A percentile compares a stretch with the other conserved stretches of the same genome.
These are phyloP conservation scores for Rhodotorula sp. DNA, from an alignment of 1,284 basidiomycete species.

Conservation along the genomic window DNA sequence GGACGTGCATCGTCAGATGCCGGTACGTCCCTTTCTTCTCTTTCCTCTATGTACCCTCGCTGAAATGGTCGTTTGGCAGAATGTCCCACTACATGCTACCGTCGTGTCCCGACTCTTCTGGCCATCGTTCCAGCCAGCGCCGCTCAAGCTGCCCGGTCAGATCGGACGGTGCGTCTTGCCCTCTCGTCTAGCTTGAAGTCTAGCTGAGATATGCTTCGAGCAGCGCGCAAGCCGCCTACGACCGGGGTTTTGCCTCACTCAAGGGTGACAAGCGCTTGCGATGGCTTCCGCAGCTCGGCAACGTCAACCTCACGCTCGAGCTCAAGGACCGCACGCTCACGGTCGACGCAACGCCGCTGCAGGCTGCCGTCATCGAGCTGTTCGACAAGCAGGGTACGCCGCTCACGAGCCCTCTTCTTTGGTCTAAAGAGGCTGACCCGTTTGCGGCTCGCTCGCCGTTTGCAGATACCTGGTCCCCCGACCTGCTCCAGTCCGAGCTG, in stretches of 20 bases:
- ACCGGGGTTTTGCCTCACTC: constrained; percentile 70
- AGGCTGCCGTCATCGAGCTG: constrained; percentile 83
- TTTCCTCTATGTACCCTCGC: too few species aligned
- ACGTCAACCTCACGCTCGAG: constrained; percentile 72
- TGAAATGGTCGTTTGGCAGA: not conserved
- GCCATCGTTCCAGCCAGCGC: constrained; percentile 74
- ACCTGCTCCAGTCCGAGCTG: constrained; percentile 65
- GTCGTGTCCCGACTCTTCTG: constrained; percentile 92
- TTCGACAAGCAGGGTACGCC: constrained; percentile 69
- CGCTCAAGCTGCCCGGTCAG: constrained; percentile 77
- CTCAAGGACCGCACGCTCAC: constrained; percentile 73
- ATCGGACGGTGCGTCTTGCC: constrained; percentile 64
- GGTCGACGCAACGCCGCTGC: constrained; percentile 77
- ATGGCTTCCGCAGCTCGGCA: constrained; percentile 84
- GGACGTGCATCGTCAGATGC: constrained; percentile 64
- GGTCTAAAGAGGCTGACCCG: not conserved
- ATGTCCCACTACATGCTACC: constrained; percentile 72
- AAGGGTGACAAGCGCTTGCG: constrained; percentile 86
- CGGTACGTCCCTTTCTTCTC: not conserved
- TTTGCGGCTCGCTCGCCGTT: not conserved
- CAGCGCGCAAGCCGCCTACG: constrained; percentile 74
- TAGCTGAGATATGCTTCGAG: not conserved
- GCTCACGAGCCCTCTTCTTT: not conserved
- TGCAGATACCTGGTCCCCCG: constrained; percentile 67
- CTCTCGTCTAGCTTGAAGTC: not conserved